Evolutionary conservation across 495 filamentous ascomycete genomes (phyloP).

Genomic region (Talaromyces borbonicus): DNA sequence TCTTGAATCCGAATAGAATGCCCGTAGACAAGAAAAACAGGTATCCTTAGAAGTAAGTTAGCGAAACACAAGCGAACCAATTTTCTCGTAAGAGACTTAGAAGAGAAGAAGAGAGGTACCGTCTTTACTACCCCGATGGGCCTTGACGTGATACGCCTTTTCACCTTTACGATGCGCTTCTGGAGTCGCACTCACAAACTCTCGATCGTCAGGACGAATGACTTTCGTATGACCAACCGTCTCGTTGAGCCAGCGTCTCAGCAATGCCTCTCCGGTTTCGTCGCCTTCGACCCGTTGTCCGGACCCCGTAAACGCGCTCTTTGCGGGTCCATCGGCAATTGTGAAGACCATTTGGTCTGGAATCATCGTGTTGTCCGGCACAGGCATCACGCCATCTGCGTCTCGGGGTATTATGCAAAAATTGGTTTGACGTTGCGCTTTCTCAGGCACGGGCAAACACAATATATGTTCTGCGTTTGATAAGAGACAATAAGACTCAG

Average conservation of each 20-base stretch:
- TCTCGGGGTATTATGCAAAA: conserved; percentile 71
- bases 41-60: conserved; percentile 44
- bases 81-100: background rate
- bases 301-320: conserved; percentile 35
- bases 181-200: conserved; percentile 67
- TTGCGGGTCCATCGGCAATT: conserved; percentile 60
- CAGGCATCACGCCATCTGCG: conserved; percentile 44
- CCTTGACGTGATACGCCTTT: conserved; percentile 86
- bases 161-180: conserved; percentile 85
- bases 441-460: conserved; percentile 85
- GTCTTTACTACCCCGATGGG: conserved; percentile 88
- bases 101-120: conserved; percentile 31
- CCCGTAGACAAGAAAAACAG: conserved; percentile 81
- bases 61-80: no score
- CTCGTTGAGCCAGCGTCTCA: conserved; percentile 53
- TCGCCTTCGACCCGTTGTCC: conserved; percentile 37
- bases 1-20: conserved; percentile 92
- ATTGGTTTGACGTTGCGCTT: conserved; percentile 77
- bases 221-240: conserved; percentile 49
- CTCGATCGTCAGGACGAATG: conserved; percentile 55
- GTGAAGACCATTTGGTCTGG: conserved; percentile 80
- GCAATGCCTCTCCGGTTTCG: conserved; percentile 53
- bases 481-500: no score
- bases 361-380: conserved; percentile 21
- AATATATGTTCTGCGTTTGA: conserved; percentile 73